Conservation (phyloP, 257 asterid genomes). For the Gentiana dahurica region DNA sequence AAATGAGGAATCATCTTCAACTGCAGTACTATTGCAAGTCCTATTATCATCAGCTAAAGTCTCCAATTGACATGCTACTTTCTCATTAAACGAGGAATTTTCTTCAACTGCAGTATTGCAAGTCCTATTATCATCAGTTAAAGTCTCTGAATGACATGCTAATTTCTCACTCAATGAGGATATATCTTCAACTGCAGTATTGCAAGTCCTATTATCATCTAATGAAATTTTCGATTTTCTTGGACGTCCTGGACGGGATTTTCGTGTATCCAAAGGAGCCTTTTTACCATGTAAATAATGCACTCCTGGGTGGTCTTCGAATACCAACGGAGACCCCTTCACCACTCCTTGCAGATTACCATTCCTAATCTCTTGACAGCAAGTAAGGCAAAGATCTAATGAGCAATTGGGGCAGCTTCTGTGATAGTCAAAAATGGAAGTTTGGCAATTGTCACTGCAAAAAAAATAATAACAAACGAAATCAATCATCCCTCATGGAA, state of each 20-base stretch:
- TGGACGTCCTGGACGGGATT: too few species aligned
- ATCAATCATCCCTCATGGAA: neutral
- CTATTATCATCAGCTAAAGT: neutral
- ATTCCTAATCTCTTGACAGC: slow-evolving; percentile 68
- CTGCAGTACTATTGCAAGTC: slow-evolving; percentile 6
- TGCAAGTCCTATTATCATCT: slow-evolving; percentile 2
- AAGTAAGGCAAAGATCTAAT: slow-evolving; percentile 69
- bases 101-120: slow-evolving; percentile 14
- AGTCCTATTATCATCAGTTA: slow-evolving; percentile 1
- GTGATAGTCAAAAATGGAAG: slow-evolving; percentile 60
- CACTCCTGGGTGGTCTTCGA: slow-evolving; percentile 13
- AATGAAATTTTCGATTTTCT: neutral
- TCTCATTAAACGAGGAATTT: slow-evolving; percentile 6
- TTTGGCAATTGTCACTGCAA: slow-evolving; percentile 71
- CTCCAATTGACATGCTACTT: slow-evolving; percentile 9
- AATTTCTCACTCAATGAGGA: slow-evolving; percentile 9
- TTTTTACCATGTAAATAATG: slow-evolving; percentile 41
- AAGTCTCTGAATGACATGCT: slow-evolving; percentile 8
- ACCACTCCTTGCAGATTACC: slow-evolving; percentile 43
- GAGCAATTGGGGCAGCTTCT: slow-evolving; percentile 47
- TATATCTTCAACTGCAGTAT: slow-evolving; percentile 11
- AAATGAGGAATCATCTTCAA: slow-evolving; percentile 11
- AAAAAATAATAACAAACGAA: slow-evolving; percentile 7
- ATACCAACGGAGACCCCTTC: slow-evolving; percentile 18
- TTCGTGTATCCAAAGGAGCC: neutral